These are phyloP conservation scores for Lotmaria passim DNA, from an alignment of 208 protist species.

Conservation along the genomic window DNA sequence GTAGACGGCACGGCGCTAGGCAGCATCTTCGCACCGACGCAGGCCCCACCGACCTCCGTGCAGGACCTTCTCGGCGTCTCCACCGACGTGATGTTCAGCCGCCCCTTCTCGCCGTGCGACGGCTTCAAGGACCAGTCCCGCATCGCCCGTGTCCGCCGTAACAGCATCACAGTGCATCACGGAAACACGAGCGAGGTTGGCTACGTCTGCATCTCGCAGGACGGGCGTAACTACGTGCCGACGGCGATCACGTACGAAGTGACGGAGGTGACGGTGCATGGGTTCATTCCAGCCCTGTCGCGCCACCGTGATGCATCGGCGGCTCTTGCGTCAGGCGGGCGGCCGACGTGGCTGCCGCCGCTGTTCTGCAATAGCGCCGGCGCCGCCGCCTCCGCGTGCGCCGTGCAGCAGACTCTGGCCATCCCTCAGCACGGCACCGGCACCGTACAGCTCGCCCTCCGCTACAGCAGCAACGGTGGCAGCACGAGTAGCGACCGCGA, in stretches of 20 bases:
- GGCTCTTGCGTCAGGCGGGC: neutral
- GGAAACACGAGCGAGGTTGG: slow-evolving; percentile 43
- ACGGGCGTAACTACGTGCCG: slow-evolving; percentile 64
- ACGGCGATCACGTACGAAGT: slow-evolving; percentile 79
- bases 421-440: slow-evolving; percentile 49
- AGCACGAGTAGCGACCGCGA: too few species aligned
- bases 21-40: slow-evolving; percentile 9
- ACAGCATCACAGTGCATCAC: slow-evolving; percentile 52
- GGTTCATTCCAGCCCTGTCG: slow-evolving; percentile 45
- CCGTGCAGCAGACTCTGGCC: slow-evolving; percentile 31
- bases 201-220: slow-evolving; percentile 68
- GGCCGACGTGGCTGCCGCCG: slow-evolving; percentile 37
- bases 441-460: slow-evolving; percentile 49
- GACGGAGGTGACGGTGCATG: slow-evolving; percentile 48
- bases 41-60: slow-evolving; percentile 1
- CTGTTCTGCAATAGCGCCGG: slow-evolving; percentile 25
- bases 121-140: slow-evolving; percentile 73
- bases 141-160: slow-evolving; percentile 41
- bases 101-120: slow-evolving; percentile 44
- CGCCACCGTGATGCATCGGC: neutral
- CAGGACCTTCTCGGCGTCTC: slow-evolving; percentile 22
- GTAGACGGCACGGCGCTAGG: slow-evolving; percentile 22
- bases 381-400: slow-evolving; percentile 1
- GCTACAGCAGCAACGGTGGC: slow-evolving; percentile 15
- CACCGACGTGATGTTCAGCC: slow-evolving; percentile 13